phyloP scores from a whole-genome alignment of 2,329 filamentous ascomycete species.

The Cladosporium velox region DNA sequence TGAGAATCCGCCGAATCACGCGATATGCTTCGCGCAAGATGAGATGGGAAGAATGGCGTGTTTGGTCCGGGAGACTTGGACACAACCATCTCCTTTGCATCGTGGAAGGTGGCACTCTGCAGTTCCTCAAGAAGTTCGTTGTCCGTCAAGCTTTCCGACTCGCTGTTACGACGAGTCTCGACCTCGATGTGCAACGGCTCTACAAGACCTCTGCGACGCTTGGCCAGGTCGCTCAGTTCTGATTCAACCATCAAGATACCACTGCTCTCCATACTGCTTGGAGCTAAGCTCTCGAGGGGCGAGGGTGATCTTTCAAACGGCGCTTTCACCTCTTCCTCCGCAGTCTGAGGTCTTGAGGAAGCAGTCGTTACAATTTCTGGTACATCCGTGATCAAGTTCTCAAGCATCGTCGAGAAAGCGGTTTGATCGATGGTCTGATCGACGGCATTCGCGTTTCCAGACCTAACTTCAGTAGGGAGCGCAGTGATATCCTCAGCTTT shows the following conservation, averaged over 20 bases:
- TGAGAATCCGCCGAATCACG: constrained; percentile 24
- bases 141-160: constrained; percentile 63
- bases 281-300: not conserved
- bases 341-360: constrained; percentile 17
- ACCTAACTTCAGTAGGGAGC: not conserved
- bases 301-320: not conserved
- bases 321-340: not conserved
- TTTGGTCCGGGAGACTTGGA: constrained; percentile 80
- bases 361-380: constrained; percentile 19
- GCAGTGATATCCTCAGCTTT: not conserved
- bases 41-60: constrained; percentile 60
- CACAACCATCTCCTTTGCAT: constrained; percentile 78
- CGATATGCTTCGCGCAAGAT: constrained; percentile 31
- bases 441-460: not conserved
- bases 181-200: constrained; percentile 43
- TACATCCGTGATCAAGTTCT: constrained; percentile 18
- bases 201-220: constrained; percentile 43
- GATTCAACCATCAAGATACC: not conserved
- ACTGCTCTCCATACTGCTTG: constrained; percentile 20
- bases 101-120: constrained; percentile 75
- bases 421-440: constrained; percentile 10
- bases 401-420: constrained; percentile 5
- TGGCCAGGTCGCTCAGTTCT: constrained; percentile 35
- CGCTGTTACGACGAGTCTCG: constrained; percentile 41
- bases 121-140: constrained; percentile 68